These are phyloP conservation scores for Paracamarosporium sp. DNA, from an alignment of 2,329 filamentous ascomycete genomes.

Conservation along the genomic window DNA sequence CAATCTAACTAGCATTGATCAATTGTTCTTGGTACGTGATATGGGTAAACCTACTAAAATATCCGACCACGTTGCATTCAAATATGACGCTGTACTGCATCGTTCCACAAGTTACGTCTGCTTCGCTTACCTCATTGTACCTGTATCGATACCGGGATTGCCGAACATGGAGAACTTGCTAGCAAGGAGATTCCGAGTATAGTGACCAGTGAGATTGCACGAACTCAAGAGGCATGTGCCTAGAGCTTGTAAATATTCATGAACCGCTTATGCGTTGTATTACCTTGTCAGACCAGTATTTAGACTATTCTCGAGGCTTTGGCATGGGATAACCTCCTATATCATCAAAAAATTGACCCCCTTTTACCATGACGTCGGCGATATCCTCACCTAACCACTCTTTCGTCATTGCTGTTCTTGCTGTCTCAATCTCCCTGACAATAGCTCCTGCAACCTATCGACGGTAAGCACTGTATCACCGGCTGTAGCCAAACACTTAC, in stretches of 20 bases:
- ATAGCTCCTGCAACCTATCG: conserved; percentile 36
- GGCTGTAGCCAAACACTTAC: conserved; percentile 16
- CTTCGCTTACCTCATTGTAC: too few relatives aligned
- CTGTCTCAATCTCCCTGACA: conserved; percentile 39
- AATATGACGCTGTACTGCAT: too few relatives aligned
- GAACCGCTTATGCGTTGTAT: background rate
- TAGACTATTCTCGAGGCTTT: conserved; percentile 22
- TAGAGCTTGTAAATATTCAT: background rate
- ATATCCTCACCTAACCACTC: conserved; percentile 46
- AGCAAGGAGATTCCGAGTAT: too few relatives aligned
- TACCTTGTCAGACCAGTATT: background rate
- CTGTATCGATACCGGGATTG: too few relatives aligned
- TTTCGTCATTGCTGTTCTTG: conserved; percentile 28
- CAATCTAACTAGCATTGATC: too few relatives aligned
- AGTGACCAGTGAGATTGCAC: too few relatives aligned
- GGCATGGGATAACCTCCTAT: conserved; percentile 46
- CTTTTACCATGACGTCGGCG: conserved; percentile 36
- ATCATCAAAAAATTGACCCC: conserved; percentile 43
- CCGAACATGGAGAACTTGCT: too few relatives aligned
- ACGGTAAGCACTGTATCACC: conserved; percentile 1
- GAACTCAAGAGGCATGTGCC: too few relatives aligned
- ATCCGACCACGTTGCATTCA: too few relatives aligned
- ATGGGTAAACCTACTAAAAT: too few relatives aligned
- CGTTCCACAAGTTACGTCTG: too few relatives aligned
- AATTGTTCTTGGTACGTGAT: too few relatives aligned